Evolutionary conservation across 2,329 filamentous ascomycete species (phyloP).

Genomic region (Bipolaris bicolor): DNA sequence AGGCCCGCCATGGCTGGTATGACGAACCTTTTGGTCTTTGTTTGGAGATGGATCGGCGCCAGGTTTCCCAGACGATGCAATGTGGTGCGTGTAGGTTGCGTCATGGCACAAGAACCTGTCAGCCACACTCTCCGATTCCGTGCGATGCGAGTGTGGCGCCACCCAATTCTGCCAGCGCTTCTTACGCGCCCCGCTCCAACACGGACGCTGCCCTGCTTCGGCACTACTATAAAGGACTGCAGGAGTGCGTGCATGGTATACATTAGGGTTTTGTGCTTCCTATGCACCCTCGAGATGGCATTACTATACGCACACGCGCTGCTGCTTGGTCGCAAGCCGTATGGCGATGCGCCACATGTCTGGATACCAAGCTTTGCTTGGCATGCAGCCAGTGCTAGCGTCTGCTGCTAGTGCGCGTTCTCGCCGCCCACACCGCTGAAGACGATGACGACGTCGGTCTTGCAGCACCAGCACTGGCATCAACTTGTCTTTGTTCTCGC

Average conservation of each 20-base stretch:
- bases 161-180: neutral
- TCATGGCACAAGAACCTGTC: conserved; percentile 13
- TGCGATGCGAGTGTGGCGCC: conserved; percentile 10
- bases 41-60: conserved; percentile 16
- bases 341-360: conserved; percentile 6
- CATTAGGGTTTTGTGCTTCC: neutral
- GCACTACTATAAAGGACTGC: neutral
- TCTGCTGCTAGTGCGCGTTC: conserved; percentile 1
- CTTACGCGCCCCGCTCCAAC: neutral
- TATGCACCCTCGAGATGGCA: no score
- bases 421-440: conserved; percentile 12
- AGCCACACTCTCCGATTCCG: conserved; percentile 19
- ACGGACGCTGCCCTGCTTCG: neutral
- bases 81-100: conserved; percentile 19
- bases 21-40: conserved; percentile 11
- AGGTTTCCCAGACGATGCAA: conserved; percentile 13
- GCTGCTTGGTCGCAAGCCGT: neutral
- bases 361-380: conserved; percentile 14
- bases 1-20: conserved; percentile 10
- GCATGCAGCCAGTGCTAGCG: conserved; percentile 1
- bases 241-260: no score
- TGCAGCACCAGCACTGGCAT: neutral
- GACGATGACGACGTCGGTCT: conserved; percentile 18
- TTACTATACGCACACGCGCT: neutral
- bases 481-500: neutral